Conservation (phyloP, 768 basidiomycete genomes). For the Plicaturopsis crispa region DNA sequence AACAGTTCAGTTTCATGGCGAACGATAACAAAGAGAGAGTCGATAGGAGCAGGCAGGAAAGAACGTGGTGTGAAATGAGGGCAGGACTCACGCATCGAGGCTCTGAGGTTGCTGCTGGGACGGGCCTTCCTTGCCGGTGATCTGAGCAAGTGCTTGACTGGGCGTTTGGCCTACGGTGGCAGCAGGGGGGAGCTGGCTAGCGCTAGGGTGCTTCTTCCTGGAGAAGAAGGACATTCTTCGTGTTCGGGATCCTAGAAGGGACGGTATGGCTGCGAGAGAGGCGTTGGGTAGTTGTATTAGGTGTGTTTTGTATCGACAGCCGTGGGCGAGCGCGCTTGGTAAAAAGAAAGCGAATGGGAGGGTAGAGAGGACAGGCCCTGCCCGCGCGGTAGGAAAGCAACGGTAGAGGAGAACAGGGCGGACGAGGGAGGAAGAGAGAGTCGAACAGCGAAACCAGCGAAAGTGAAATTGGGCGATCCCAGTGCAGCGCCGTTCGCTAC, state of each 20-base stretch:
- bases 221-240: slow-evolving; percentile 93
- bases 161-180: slow-evolving; percentile 56
- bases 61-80: slow-evolving; percentile 2
- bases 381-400: slow-evolving; percentile 3
- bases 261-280: slow-evolving; percentile 51
- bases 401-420: neutral
- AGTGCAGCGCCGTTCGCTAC: no score
- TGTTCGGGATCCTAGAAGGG: slow-evolving; percentile 48
- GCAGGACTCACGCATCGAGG: slow-evolving; percentile 17
- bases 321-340: no score
- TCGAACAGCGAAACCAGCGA: neutral
- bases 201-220: slow-evolving; percentile 69
- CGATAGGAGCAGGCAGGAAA: slow-evolving; percentile 9
- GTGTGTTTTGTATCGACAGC: neutral
- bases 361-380: slow-evolving; percentile 3
- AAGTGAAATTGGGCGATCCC: no score
- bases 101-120: slow-evolving; percentile 19
- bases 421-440: neutral
- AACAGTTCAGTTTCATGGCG: no score
- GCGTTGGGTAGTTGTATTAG: neutral
- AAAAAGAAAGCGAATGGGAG: neutral
- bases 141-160: slow-evolving; percentile 61
- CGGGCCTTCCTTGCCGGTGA: slow-evolving; percentile 25
- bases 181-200: slow-evolving; percentile 32
- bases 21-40: no score